A percentile compares a stretch with the other conserved stretches of the same genome.
These are phyloP conservation scores for Globisporangium carolinianum DNA, from an alignment of 352 stramenopile species.

Conservation along the genomic window DNA sequence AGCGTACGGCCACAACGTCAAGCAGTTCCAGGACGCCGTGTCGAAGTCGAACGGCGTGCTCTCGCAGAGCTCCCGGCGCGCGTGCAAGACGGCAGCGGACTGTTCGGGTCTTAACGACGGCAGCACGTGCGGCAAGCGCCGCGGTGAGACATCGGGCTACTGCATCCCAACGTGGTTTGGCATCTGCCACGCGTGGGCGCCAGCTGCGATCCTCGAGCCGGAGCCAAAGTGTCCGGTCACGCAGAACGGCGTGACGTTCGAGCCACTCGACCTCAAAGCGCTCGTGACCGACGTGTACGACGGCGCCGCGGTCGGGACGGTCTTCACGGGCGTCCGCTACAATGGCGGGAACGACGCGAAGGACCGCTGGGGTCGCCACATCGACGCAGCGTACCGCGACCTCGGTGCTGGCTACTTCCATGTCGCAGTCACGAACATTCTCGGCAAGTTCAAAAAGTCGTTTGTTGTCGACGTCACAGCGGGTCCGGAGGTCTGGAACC, in stretches of 20 bases:
- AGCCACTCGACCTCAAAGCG: constrained; percentile 34
- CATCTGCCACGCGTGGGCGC: constrained; percentile 57
- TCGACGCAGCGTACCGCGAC: constrained; percentile 5
- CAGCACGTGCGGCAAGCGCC: constrained; percentile 14
- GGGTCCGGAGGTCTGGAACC: constrained; percentile 13
- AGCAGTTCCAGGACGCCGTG: constrained; percentile 18
- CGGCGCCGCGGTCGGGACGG: constrained; percentile 2
- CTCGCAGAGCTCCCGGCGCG: constrained; percentile 3
- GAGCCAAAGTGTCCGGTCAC: constrained; percentile 21
- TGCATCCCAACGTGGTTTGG: constrained; percentile 58
- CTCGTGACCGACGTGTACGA: constrained; percentile 15
- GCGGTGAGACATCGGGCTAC: neutral
- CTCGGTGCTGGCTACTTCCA: constrained; percentile 14
- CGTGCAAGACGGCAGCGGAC: constrained; percentile 8
- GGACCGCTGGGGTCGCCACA: constrained; percentile 11
- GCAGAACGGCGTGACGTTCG: constrained; percentile 41
- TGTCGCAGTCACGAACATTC: constrained; percentile 12
- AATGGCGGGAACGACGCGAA: constrained; percentile 8
- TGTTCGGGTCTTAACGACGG: constrained; percentile 11
- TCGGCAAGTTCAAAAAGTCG: constrained; percentile 9
- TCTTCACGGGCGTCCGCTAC: constrained; percentile 15
- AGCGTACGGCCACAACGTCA: constrained; percentile 19
- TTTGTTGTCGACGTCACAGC: constrained; percentile 11
- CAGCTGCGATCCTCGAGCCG: constrained; percentile 38
- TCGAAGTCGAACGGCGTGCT: constrained; percentile 16